Evolutionary conservation across 345 rosid species (phyloP).

Genomic region (Trapa incisa): DNA sequence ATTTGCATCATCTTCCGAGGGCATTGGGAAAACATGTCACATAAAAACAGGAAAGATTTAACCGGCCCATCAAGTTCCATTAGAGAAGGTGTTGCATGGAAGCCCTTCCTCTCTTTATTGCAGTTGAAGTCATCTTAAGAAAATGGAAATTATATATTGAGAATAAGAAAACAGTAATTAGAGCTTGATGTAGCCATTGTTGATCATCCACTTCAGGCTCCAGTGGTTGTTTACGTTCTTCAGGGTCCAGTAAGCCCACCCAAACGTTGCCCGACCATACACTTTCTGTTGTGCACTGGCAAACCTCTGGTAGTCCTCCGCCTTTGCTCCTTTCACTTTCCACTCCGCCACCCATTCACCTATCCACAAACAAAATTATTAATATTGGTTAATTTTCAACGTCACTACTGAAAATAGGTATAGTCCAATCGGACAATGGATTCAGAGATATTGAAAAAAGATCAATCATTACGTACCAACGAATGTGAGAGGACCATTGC

Average conservation of each 20-base stretch:
- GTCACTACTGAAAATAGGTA: too few relatives aligned
- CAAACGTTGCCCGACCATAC: constrained; percentile 42
- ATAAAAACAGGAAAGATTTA: background rate
- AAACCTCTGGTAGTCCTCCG: constrained; percentile 37
- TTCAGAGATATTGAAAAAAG: too few relatives aligned
- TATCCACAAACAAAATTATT: constrained; percentile 3
- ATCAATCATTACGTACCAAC: constrained; percentile 24
- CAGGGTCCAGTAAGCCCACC: constrained; percentile 62
- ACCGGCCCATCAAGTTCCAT: too few relatives aligned
- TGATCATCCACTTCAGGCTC: constrained; percentile 55
- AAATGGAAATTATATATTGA: too few relatives aligned
- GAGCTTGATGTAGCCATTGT: constrained; percentile 36
- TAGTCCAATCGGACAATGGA: too few relatives aligned
- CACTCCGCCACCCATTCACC: constrained; percentile 72
- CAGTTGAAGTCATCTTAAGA: too few relatives aligned
- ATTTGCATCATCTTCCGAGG: background rate
- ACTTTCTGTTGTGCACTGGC: constrained; percentile 38
- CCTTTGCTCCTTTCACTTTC: constrained; percentile 29
- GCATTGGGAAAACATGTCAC: background rate
- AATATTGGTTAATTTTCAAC: too few relatives aligned
- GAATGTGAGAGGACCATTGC: constrained; percentile 49
- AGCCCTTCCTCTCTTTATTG: background rate
- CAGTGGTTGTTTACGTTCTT: constrained; percentile 35
- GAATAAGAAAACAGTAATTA: constrained; percentile 1
- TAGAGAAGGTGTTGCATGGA: too few relatives aligned